Base-by-base conservation (phyloP, 352 stramenopile species). In the Globisporangium radiosum region DNA sequence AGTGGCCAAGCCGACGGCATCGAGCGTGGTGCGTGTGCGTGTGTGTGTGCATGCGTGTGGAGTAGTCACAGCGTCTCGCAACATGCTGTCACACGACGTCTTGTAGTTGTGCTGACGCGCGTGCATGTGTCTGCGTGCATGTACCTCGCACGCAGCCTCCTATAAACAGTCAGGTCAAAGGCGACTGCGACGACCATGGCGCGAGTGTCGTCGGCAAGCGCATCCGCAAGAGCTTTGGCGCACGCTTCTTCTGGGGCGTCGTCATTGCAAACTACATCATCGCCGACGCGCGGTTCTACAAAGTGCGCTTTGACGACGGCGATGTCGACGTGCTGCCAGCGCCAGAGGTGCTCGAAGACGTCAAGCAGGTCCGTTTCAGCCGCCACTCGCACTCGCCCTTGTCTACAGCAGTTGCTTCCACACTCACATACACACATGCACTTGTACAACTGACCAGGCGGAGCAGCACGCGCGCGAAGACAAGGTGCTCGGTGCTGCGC, bases 301-400 rank as follows among this genome's bases (percentile, higher is more conserved):
- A 92, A 56, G 68, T 92, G 47, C 78, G 73, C 68, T 92, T 92
- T 59, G 83, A 92, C 43, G 83, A 92, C 47, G 83, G 83, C 43
- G 83, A 92, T 58, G 81, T 92, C 37, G 83, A 92, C 63, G 76
- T 92, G 56, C 66, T 90, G 15, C 68, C 73, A 8, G 66, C 57
- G 2, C 70, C 75, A 6, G 83, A 92, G 66, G 73, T 83, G 25
- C 42, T 78, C 7, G 53, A 69, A 47, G 78, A 89, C 59, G 48
- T 78, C 5, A 63, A 77, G 56, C 59, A 69, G 62, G 70, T 52
- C 19, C 4, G 40, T 19, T 47, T 5, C 42, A 8, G 5, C 43
- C n/a, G 33, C 0, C 15, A 50, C 45, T 13, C 45, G 5, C n/a
- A 11, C 45, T 33, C 40, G 40, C 40, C 11, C 40, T 44, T 13